Evolutionary conservation across 345 rosid species (phyloP).

Genomic region (Gossypium bickii): DNA sequence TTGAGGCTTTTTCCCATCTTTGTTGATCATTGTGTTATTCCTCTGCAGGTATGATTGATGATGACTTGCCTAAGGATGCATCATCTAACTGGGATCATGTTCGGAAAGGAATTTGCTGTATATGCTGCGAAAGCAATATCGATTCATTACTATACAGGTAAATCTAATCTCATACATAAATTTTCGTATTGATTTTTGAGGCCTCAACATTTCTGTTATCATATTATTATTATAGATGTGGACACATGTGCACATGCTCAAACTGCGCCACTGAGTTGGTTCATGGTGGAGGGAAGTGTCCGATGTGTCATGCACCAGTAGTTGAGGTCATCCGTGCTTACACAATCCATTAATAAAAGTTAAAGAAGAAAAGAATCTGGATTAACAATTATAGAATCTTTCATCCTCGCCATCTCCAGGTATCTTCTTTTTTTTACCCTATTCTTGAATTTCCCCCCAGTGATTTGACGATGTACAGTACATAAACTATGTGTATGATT

Average conservation of each 20-base stretch:
- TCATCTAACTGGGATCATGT: constrained; percentile 66
- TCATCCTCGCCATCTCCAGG: neutral
- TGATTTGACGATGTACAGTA: neutral
- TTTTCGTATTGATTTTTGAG: neutral
- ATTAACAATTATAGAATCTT: constrained; percentile 5
- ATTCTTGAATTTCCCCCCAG: neutral
- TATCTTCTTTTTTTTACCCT: neutral
- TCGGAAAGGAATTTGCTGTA: constrained; percentile 79
- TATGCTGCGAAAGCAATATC: constrained; percentile 60
- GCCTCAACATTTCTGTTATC: neutral
- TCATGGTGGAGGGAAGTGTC: constrained; percentile 74
- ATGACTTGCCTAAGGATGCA: constrained; percentile 36
- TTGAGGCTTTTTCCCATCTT: neutral
- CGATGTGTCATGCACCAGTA: constrained; percentile 90
- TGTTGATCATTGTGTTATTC: neutral
- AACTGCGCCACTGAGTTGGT: constrained; percentile 76
- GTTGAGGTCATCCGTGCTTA: constrained; percentile 90
- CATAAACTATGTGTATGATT: constrained; percentile 9
- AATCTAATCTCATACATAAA: neutral
- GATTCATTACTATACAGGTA: constrained; percentile 88
- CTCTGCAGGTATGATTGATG: constrained; percentile 44
- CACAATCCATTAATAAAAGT: constrained; percentile 39
- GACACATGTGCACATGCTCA: constrained; percentile 92
- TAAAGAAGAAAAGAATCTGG: neutral
- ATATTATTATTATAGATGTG: constrained; percentile 55